A percentile compares a stretch with the other conserved stretches of the same genome.
Evolutionary conservation across 441 rosid genomes (phyloP).

Genomic region (Dalechampia spathulata): DNA sequence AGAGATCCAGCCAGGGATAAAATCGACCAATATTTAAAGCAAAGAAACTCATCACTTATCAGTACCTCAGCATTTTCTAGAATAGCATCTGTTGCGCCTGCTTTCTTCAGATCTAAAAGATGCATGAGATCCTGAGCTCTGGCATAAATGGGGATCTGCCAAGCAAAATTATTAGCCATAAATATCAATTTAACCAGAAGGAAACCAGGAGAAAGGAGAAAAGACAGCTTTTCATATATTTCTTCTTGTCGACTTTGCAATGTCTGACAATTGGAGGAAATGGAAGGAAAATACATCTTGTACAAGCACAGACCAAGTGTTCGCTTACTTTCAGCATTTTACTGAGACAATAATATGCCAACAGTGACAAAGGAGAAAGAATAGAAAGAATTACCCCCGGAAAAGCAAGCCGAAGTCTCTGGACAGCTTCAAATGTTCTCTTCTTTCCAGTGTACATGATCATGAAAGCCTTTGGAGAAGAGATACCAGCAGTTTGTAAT

Average conservation of each 20-base stretch:
- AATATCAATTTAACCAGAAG: slow-evolving; percentile 3
- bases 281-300: too few species aligned
- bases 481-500: slow-evolving; percentile 77
- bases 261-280: neutral
- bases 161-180: slow-evolving; percentile 12
- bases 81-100: slow-evolving; percentile 88
- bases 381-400: slow-evolving; percentile 44
- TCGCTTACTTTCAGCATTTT: too few species aligned
- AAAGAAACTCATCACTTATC: neutral
- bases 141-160: slow-evolving; percentile 78
- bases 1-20: neutral
- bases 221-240: neutral
- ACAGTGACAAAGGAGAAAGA: neutral
- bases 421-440: slow-evolving; percentile 73
- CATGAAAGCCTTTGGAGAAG: slow-evolving; percentile 89
- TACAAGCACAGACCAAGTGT: too few species aligned
- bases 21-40: neutral
- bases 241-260: neutral
- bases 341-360: too few species aligned
- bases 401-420: slow-evolving; percentile 85
- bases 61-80: slow-evolving; percentile 85
- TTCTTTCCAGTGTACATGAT: slow-evolving; percentile 80
- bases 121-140: slow-evolving; percentile 81
- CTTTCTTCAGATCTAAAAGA: slow-evolving; percentile 88
- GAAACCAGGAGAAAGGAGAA: too few species aligned